Base-by-base conservation (phyloP, 2,329 filamentous ascomycete genomes). In the Passalora sequoiae region DNA sequence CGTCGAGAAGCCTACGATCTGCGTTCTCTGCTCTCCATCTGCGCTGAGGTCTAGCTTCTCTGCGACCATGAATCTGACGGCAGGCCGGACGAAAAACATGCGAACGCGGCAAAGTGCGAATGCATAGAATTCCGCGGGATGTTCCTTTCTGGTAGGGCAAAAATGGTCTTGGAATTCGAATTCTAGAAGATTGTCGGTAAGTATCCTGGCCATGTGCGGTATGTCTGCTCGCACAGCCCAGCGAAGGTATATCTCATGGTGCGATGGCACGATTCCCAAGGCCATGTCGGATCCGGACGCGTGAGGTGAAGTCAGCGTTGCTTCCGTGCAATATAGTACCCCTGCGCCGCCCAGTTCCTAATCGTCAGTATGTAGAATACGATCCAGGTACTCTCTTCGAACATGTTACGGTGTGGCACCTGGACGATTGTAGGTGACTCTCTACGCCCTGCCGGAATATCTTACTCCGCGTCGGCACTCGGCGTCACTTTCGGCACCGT, bases 211-310 rank as follows among this genome's bases (percentile, higher is more conserved):
- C 8, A 53, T 53, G 19, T 37, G 40, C 4, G 49, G 42, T 5
- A 54, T 50, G 29, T 54, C 52, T 16, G 46, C 25, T 29, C 49
- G 44, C 2, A 27, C 45, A 3, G 52, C 52, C 52, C 52, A 55
- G 10, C 52, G 46, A 12, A 50, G 36, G 27, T 38, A 38, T 15
- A 39, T 41, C 7, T 48, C 17, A 12, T 36, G 32, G 13, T n/a
- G 6, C 12, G 32, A 13, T 4, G 32, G 32, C 22, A 36, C 22
- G 13, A 6, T 22, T 16, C 20, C 13, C 17, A 36, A 20, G 10
- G n/a, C 20, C 8, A 7, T 10, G 17, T 22, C n/a, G 9, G 7
- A 3, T 5, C 20, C 6, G 6, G 8, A n/a, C 17, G 7, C 17
- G 6, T 12, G 12, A 30, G 6, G 16, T 12, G 6, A 6, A n/a